Base-by-base conservation (phyloP, 768 basidiomycete genomes). In the Mycena olivaceomarginata region DNA sequence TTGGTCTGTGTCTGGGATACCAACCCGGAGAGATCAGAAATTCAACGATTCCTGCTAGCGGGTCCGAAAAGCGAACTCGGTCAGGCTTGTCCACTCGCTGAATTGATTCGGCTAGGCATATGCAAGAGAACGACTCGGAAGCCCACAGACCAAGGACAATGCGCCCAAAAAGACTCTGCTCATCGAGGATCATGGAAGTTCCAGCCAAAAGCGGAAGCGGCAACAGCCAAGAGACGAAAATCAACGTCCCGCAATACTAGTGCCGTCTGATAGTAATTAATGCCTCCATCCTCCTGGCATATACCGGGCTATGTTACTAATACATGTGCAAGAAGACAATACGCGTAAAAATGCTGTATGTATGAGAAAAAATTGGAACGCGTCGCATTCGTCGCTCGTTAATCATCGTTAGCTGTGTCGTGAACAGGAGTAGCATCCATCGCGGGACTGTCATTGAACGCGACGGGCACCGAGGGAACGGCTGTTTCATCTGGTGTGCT, bases 401-500 rank as follows among this genome's bases (percentile, higher is more conserved):
- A 48, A 13, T 39, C 45, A 39, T 31, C 73, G 59, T 68, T 59
- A 63, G 65, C 31, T 10, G 72, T 51, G 41, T 65, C 74, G 67
- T 69, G 60, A 22, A 75, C 11, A 11, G 67, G 9, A 15, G 75
- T 64, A 25, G 67, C 65, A n/a, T 70, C 57, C 40, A 39, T 25
- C 22, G 64, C 39, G 12, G 57, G 25, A 57, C 13, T 57, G 43
- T 9, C 75, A 46, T 46, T 45, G 45, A 20, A 18, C 81, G 56
- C 31, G 40, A 69, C 37, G 46, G 69, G 84, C 5, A 86, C 82
- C 4, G 87, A 84, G 15, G 86, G 82, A 12, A 86, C 82, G 9
- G 4, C 68, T 37, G 62, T 22, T 60, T 70, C 56, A 20, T 76
- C 57, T 20, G 46, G 6, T 64, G 41, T 37, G 39, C 51, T 25